Evolutionary conservation across 208 protist species (phyloP), one percentile per base, ranked within the genome.

Genomic region (Kentomonas sorsogonicus): DNA sequence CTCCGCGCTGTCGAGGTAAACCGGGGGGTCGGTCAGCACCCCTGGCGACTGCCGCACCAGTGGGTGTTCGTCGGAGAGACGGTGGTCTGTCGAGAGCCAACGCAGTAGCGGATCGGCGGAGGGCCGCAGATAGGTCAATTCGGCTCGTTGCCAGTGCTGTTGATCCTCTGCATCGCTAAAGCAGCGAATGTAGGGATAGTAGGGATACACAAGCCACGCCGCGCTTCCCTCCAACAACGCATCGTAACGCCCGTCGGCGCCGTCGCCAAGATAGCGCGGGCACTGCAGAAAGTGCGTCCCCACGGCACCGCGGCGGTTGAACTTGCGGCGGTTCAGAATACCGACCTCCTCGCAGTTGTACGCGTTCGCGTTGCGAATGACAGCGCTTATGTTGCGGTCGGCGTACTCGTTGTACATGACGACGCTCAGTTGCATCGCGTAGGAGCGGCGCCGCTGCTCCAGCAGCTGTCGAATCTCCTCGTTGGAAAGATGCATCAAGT

Each of bases 321-420:
- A 90, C 29, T 83, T 80, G 2, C 66, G 50, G 9, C 86, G 77
- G 34, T 86, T 79, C 9, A 93, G 39, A 1, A 93, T 60, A 38
- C 78, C 63, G 26, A 90, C 57, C 43, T 68, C 25, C 25, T 88
- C 86, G 46, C 77, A 89, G 41, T 93, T 93, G 48, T 83, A 93
- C 0, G 53, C 86, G 39, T 93, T 90, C 5, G 79, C 83, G 62
- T 93, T 93, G 6, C 86, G 66, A 54, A 90, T 79, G 5, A 89
- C 72, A 0, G 86, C 86, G 20, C 86, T 81, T 48, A 93, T 91
- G 48, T 93, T 93, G 7, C 86, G 79, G 50, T 93, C 86, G 9
- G 65, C 83, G 41, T 86, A 66, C 16, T 87, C 80, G 53, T 93
- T 93, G 56, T 90, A 73, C 27, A 90, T 75, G 38, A 89, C 52